phyloP scores from a whole-genome alignment of 805 yeast species.

The Sugiyamaella chiloensis region DNA sequence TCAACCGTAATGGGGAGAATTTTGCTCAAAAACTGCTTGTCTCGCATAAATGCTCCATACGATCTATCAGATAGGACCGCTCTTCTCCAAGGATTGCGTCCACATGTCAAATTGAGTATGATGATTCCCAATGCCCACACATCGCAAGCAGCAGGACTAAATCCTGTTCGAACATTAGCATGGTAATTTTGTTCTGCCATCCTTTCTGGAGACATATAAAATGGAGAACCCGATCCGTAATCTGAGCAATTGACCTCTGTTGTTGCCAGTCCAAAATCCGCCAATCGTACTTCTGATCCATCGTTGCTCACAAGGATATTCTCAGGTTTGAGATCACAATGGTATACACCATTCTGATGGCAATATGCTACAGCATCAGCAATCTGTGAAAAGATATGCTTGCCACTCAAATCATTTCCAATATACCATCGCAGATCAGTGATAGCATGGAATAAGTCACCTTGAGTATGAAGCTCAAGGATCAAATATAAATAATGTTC shows the following conservation, averaged over 20 bases:
- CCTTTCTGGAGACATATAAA: slow-evolving; percentile 88
- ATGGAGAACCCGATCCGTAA: slow-evolving; percentile 80
- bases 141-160: slow-evolving; percentile 76
- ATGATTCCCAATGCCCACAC: slow-evolving; percentile 86
- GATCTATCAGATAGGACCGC: slow-evolving; percentile 67
- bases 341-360: slow-evolving; percentile 74
- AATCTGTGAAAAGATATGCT: slow-evolving; percentile 63
- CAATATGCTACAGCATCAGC: slow-evolving; percentile 76
- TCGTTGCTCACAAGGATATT: slow-evolving; percentile 64
- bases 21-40: slow-evolving; percentile 52
- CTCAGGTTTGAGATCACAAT: slow-evolving; percentile 91
- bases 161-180: slow-evolving; percentile 22
- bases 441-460: slow-evolving; percentile 77
- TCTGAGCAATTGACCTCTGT: slow-evolving; percentile 58
- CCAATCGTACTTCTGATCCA: slow-evolving; percentile 53
- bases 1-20: slow-evolving; percentile 73
- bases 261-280: slow-evolving; percentile 88
- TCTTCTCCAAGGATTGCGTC: slow-evolving; percentile 87
- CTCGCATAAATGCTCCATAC: slow-evolving; percentile 58
- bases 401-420: slow-evolving; percentile 49
- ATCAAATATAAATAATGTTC: slow-evolving; percentile 55
- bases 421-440: slow-evolving; percentile 58
- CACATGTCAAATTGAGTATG: slow-evolving; percentile 73
- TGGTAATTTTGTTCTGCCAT: slow-evolving; percentile 32
- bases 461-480: slow-evolving; percentile 78